A percentile compares a stretch with the other conserved stretches of the same genome.
These are phyloP conservation scores for Pachyrhizus erosus DNA, from an alignment of 306 rosid genomes.

Conservation along the genomic window DNA sequence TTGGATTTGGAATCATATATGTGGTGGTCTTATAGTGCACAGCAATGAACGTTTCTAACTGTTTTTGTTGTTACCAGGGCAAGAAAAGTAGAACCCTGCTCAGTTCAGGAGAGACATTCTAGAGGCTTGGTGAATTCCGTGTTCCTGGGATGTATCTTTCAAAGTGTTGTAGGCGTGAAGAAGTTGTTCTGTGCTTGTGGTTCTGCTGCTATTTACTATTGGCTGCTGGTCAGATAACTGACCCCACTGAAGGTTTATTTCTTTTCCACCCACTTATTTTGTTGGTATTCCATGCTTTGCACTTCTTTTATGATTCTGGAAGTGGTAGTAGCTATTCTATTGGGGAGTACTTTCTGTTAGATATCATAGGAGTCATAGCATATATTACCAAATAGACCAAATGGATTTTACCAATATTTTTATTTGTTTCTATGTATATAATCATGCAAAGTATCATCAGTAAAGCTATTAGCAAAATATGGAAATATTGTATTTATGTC, in stretches of 20 bases:
- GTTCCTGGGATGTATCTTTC: constrained; percentile 53
- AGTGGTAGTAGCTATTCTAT: not conserved
- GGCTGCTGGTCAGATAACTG: constrained; percentile 50
- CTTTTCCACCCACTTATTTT: too few species aligned
- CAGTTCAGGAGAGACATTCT: constrained; percentile 20
- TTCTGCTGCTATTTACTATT: constrained; percentile 56
- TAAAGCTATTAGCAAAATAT: too few species aligned
- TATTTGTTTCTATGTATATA: not conserved
- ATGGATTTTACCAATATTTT: too few species aligned
- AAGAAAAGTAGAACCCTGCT: not conserved
- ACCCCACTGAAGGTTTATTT: constrained; percentile 69
- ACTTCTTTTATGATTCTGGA: not conserved
- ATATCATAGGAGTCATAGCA: not conserved
- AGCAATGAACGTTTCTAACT: constrained; percentile 10
- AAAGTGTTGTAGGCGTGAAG: constrained; percentile 50
- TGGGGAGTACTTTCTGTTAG: not conserved
- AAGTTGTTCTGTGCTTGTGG: constrained; percentile 47
- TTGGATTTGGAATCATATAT: not conserved
- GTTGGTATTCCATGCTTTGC: too few species aligned
- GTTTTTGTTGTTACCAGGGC: constrained; percentile 51
- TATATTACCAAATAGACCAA: not conserved
- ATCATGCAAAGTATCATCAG: too few species aligned
- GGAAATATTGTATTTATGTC: too few species aligned
- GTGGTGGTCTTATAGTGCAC: not conserved
- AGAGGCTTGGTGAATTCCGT: too few species aligned